Evolutionary conservation across 1,284 basidiomycete species (phyloP).

Genomic region (Rhodotorula sp.): DNA sequence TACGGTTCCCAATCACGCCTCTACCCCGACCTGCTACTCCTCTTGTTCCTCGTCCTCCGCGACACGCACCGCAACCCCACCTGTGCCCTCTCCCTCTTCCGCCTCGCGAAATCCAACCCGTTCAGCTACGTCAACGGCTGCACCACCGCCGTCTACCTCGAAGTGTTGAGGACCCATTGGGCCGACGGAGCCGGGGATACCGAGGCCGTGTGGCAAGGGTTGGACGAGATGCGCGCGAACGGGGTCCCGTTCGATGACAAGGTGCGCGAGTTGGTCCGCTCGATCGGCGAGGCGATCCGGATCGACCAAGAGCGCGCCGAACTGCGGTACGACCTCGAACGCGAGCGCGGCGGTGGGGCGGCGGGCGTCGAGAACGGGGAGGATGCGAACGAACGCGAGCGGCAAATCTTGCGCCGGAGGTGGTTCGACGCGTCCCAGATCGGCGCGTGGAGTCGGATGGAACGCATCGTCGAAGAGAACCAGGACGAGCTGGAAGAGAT

Average conservation of each 20-base stretch:
- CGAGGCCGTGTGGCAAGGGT: constrained; percentile 12
- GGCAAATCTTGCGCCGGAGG: background rate
- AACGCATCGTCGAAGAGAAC: constrained; percentile 32
- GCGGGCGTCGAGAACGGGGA: background rate
- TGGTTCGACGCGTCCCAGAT: constrained; percentile 5
- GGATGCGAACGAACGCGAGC: too few species aligned
- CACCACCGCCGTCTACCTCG: constrained; percentile 30
- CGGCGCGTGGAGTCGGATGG: constrained; percentile 31
- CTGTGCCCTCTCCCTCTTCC: constrained; percentile 31
- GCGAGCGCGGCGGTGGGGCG: background rate
- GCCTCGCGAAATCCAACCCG: constrained; percentile 33
- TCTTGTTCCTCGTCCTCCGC: constrained; percentile 33
- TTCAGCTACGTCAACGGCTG: constrained; percentile 34
- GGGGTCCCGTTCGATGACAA: constrained; percentile 27
- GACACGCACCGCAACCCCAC: constrained; percentile 25
- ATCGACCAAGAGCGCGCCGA: constrained; percentile 29
- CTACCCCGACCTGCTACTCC: constrained; percentile 30
- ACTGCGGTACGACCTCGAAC: background rate
- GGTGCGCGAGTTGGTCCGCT: constrained; percentile 19
- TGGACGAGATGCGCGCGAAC: constrained; percentile 35
- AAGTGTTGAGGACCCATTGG: constrained; percentile 37
- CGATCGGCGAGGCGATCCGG: constrained; percentile 28
- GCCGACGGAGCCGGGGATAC: constrained; percentile 22
- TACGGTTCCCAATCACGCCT: constrained; percentile 23
- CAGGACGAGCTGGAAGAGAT: constrained; percentile 13